These are phyloP conservation scores for Colletotrichum ledebouriae DNA, from an alignment of 2,329 filamentous ascomycete species.

Conservation along the genomic window DNA sequence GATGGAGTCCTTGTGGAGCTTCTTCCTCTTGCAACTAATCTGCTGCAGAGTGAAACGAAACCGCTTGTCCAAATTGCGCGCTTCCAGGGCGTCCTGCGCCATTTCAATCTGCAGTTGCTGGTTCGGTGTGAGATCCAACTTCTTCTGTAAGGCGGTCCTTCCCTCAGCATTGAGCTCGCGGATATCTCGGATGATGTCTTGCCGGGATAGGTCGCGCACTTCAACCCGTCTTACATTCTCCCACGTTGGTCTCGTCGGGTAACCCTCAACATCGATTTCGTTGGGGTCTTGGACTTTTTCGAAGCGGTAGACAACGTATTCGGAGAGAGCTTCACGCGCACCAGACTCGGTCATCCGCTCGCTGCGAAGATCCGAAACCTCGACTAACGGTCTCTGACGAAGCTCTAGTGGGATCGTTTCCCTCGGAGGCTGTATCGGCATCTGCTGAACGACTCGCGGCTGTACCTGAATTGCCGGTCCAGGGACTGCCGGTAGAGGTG, in stretches of 20 bases:
- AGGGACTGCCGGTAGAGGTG: neutral
- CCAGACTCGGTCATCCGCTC: conserved; percentile 55
- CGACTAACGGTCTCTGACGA: conserved; percentile 39
- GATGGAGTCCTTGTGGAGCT: conserved; percentile 44
- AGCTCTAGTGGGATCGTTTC: conserved; percentile 40
- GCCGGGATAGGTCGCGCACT: conserved; percentile 54
- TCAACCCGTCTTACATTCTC: conserved; percentile 51
- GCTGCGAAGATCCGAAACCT: conserved; percentile 54
- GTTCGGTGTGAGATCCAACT: conserved; percentile 50
- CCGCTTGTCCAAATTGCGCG: conserved; percentile 52
- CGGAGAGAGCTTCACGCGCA: conserved; percentile 55
- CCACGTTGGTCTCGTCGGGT: conserved; percentile 55
- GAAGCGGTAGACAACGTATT: conserved; percentile 57
- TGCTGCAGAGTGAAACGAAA: conserved; percentile 60
- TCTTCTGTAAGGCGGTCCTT: conserved; percentile 54
- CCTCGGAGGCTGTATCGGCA: conserved; percentile 27
- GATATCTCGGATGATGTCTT: conserved; percentile 54
- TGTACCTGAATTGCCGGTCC: neutral
- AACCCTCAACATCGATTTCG: conserved; percentile 55
- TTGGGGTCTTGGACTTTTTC: conserved; percentile 53
- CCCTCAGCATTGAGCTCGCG: conserved; percentile 53
- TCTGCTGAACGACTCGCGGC: conserved; percentile 2
- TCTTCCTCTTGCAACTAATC: conserved; percentile 56
- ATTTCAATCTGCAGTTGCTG: conserved; percentile 60
- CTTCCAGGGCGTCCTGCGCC: conserved; percentile 52